Conservation (phyloP, 805 yeast genomes). For the Candida ipomoeae region DNA sequence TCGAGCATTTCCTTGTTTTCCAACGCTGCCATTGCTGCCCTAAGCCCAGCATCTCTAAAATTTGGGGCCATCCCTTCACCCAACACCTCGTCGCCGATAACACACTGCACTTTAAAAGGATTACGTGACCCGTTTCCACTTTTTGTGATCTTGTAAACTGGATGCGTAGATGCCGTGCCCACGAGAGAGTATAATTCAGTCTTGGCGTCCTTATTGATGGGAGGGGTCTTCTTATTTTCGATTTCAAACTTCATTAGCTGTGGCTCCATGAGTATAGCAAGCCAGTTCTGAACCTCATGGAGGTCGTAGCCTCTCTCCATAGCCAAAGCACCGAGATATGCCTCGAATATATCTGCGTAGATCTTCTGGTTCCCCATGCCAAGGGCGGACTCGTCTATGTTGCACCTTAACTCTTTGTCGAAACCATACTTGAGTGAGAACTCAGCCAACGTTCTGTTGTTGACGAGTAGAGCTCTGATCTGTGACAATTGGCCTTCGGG, state of each 20-base stretch:
- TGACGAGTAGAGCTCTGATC: slow-evolving; percentile 65
- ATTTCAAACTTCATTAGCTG: slow-evolving; percentile 30
- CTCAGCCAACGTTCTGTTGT: slow-evolving; percentile 65
- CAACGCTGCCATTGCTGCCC: slow-evolving; percentile 83
- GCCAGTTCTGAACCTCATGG: slow-evolving; percentile 53
- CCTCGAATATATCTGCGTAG: slow-evolving; percentile 89
- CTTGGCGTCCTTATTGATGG: slow-evolving; percentile 65
- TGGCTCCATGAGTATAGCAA: slow-evolving; percentile 48
- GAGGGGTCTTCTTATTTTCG: slow-evolving; percentile 31
- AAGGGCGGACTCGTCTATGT: slow-evolving; percentile 43
- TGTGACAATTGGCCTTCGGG: slow-evolving; percentile 79
- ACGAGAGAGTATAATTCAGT: slow-evolving; percentile 70
- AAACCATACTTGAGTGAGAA: slow-evolving; percentile 70
- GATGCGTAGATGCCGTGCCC: slow-evolving; percentile 67
- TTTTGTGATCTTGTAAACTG: slow-evolving; percentile 49
- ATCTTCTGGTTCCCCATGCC: slow-evolving; percentile 60
- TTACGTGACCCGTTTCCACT: slow-evolving; percentile 44
- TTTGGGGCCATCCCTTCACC: slow-evolving; percentile 72
- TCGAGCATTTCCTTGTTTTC: slow-evolving; percentile 55
- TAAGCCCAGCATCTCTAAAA: slow-evolving; percentile 70
- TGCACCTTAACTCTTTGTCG: slow-evolving; percentile 50
- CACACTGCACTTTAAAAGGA: slow-evolving; percentile 63
- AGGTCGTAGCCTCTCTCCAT: slow-evolving; percentile 52
- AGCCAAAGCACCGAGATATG: slow-evolving; percentile 82
- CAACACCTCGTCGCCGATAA: slow-evolving; percentile 58